Evolutionary conservation across 106 monocot genomes (phyloP), one percentile per base, ranked within the genome.

Genomic region (Amphibolis antarctica): DNA sequence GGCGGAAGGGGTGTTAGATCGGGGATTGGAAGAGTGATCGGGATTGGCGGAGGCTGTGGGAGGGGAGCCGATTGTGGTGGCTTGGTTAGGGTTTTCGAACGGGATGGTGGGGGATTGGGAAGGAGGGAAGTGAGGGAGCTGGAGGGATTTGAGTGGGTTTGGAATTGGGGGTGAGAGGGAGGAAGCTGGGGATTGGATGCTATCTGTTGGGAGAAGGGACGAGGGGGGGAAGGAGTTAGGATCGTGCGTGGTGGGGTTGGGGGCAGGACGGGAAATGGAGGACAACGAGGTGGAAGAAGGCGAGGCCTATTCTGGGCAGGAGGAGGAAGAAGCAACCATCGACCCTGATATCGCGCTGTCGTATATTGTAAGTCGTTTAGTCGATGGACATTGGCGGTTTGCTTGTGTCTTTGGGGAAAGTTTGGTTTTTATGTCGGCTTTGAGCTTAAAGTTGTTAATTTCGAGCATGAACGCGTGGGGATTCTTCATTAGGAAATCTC

Each of bases 231-330:
- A 71, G 69, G 66, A 74, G 44, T 10, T 76, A 74, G 69, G 80
- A 49, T 42, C 78, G 49, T 74, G 55, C 46, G 0, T 42, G 27
- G 30, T 36, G 18, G 75, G 61, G 29, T 68, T 82, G n/a, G 74
- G n/a, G n/a, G n/a, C 7, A 27, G 69, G 47, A 12, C 20, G 56
- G 54, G 63, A 42, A 51, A 78, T 81, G 85, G 85, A 85, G 72
- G 85, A 73, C 78, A 81, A 70, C 69, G 85, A 81, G 69, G 55
- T 81, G 22, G 85, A 85, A 59, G 85, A 85, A 56, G 85, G 85
- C 14, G 85, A 85, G 63, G 85, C 85, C 10, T 81, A 36, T 62
- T 75, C 62, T 24, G 65, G 60, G 17, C 60, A 54, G 42, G 78
- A 78, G 23, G 75, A 78, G 10, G 75, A 78, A 6, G 78, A 81